phyloP scores from a whole-genome alignment of 2,329 filamentous ascomycete genomes.

The Fusarium pininemorale region DNA sequence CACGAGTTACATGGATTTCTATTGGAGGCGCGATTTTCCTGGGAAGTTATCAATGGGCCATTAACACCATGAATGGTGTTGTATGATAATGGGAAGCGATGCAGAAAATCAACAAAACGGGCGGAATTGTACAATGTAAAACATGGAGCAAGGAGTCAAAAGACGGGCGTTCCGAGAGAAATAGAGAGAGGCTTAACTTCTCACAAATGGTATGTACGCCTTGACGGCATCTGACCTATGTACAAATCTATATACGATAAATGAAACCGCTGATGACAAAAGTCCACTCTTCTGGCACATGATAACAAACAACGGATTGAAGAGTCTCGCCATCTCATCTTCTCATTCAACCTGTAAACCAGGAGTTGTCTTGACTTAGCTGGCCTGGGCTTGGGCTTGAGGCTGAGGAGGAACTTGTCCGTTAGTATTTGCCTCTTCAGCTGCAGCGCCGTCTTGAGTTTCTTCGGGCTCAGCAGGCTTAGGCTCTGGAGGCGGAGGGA shows the following conservation, averaged over 20 bases:
- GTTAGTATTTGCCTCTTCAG: slow-evolving; percentile 29
- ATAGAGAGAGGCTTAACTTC: slow-evolving; percentile 28
- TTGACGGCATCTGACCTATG: slow-evolving; percentile 33
- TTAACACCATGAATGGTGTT: slow-evolving; percentile 69
- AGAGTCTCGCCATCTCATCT: not conserved
- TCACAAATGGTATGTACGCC: slow-evolving; percentile 40
- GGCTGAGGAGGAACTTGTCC: slow-evolving; percentile 8
- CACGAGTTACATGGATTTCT: slow-evolving; percentile 93
- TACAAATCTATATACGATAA: slow-evolving; percentile 39
- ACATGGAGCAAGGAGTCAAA: slow-evolving; percentile 21
- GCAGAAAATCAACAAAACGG: not conserved
- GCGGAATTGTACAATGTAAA: slow-evolving; percentile 32
- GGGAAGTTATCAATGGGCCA: slow-evolving; percentile 90
- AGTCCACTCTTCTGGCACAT: slow-evolving; percentile 17
- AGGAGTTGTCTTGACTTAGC: not conserved
- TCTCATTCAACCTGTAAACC: not conserved
- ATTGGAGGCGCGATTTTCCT: slow-evolving; percentile 94
- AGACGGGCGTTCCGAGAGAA: slow-evolving; percentile 6
- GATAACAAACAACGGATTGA: not conserved
- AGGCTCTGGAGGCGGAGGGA: slow-evolving; percentile 33
- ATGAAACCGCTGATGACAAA: slow-evolving; percentile 25
- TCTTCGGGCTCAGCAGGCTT: slow-evolving; percentile 37
- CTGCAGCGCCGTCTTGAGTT: slow-evolving; percentile 19
- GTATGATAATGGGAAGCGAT: slow-evolving; percentile 3
- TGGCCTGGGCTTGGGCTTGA: slow-evolving; percentile 17